A percentile compares a stretch with the other conserved stretches of the same genome.
Conservation (phyloP, 192 early-diverging fungal species). For the Coemansia javaensis region DNA sequence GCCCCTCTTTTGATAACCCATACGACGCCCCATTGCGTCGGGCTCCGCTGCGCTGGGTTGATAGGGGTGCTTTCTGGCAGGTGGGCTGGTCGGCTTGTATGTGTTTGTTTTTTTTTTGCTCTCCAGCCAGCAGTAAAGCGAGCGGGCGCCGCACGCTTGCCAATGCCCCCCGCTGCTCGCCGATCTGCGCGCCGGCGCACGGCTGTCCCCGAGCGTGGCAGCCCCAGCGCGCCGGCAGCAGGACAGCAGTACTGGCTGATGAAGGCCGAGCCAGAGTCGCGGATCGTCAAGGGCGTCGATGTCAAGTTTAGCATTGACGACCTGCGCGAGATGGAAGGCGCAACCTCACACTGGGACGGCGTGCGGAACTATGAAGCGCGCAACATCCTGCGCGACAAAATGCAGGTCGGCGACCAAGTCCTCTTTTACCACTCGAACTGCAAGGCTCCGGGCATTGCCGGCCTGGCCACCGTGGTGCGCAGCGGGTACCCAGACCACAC, state of each 20-base stretch:
- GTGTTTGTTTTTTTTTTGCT: too few species aligned
- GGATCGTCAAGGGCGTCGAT: conserved; percentile 60
- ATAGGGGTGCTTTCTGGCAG: too few species aligned
- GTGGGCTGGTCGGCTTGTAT: too few species aligned
- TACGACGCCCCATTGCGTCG: too few species aligned
- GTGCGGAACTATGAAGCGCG: conserved; percentile 80
- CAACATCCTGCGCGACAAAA: conserved; percentile 71
- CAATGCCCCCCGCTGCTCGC: too few species aligned
- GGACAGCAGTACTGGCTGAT: conserved; percentile 73
- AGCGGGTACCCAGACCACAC: conserved; percentile 74
- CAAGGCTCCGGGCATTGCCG: conserved; percentile 77
- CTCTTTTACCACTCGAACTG: conserved; percentile 89
- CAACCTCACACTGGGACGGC: conserved; percentile 71
- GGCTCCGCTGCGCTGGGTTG: too few species aligned
- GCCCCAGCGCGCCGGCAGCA: too few species aligned
- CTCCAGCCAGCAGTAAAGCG: too few species aligned
- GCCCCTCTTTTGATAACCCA: too few species aligned
- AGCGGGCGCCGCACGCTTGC: too few species aligned
- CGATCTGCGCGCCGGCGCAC: too few species aligned
- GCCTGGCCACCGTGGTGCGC: conserved; percentile 55
- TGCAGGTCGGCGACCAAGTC: conserved; percentile 66
- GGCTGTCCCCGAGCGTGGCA: too few species aligned
- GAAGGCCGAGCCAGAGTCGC: conserved; percentile 75
- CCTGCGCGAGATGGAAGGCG: conserved; percentile 43
- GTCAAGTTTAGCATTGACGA: conserved; percentile 73